Evolutionary conservation across 768 basidiomycete genomes (phyloP).

Genomic region (Scleroderma citrinum): DNA sequence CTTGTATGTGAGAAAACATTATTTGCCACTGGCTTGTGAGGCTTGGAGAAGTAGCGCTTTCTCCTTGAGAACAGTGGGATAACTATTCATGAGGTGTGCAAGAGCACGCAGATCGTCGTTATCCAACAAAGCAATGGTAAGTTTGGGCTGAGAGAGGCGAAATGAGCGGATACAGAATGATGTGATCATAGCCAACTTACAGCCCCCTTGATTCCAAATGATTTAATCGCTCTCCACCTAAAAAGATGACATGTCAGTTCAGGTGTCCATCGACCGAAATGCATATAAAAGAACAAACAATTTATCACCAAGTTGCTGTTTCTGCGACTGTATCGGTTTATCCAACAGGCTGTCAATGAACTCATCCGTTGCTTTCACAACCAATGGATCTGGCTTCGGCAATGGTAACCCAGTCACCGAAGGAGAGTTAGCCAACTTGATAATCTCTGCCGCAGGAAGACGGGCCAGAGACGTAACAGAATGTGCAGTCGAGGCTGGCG

Average conservation of each 20-base stretch:
- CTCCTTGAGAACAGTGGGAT: conserved; percentile 75
- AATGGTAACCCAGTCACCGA: conserved; percentile 46
- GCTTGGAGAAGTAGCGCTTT: conserved; percentile 43
- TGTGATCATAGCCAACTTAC: conserved; percentile 35
- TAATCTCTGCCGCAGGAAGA: conserved; percentile 70
- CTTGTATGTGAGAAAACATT: not conserved
- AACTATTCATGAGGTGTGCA: conserved; percentile 84
- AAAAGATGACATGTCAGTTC: conserved; percentile 19
- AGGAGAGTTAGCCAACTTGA: conserved; percentile 54
- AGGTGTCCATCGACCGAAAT: conserved; percentile 12
- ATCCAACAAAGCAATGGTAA: conserved; percentile 79
- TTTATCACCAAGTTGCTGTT: conserved; percentile 79
- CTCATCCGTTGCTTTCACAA: conserved; percentile 63
- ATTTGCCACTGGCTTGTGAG: conserved; percentile 22
- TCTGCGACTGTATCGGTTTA: conserved; percentile 54
- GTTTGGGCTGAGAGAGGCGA: conserved; percentile 52
- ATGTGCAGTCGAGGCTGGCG: conserved; percentile 45
- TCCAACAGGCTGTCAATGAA: conserved; percentile 61
- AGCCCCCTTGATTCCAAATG: conserved; percentile 76
- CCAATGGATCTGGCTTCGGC: conserved; percentile 64
- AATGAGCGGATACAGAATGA: conserved; percentile 1
- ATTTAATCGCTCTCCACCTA: conserved; percentile 58
- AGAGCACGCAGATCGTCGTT: conserved; percentile 80
- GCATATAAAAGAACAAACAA: conserved; percentile 38
- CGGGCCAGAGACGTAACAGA: conserved; percentile 68